A percentile compares a stretch with the other conserved stretches of the same genome.
Conservation (phyloP, 306 rosid species). For the Clitoria ternatea region DNA sequence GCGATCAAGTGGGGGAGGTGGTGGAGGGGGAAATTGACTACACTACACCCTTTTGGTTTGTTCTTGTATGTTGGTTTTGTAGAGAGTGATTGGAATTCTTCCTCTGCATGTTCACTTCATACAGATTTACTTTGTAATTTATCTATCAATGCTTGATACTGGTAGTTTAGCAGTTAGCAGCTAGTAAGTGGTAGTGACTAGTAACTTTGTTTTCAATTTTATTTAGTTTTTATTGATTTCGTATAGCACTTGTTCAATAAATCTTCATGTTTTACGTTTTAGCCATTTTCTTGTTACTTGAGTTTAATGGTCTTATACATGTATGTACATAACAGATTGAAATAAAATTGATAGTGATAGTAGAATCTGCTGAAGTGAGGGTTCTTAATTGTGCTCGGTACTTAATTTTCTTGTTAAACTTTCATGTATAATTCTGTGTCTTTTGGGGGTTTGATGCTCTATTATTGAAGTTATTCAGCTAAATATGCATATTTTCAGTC, state of each 20-base stretch:
- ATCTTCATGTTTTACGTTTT: conserved; percentile 4
- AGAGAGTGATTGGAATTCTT: conserved; percentile 20
- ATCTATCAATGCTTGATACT: conserved; percentile 23
- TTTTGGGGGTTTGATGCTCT: not conserved
- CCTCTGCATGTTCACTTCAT: conserved; percentile 1
- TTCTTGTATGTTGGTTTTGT: not conserved
- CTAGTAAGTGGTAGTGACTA: not conserved
- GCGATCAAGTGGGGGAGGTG: conserved; percentile 37
- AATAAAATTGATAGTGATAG: not conserved
- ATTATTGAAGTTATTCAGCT: not conserved
- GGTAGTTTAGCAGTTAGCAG: conserved; percentile 28
- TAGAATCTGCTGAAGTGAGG: not conserved
- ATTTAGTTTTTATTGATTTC: conserved; percentile 10
- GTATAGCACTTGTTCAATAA: conserved; percentile 32
- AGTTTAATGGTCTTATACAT: conserved; percentile 11
- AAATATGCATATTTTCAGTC: not conserved
- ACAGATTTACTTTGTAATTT: conserved; percentile 20
- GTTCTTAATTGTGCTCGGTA: not conserved
- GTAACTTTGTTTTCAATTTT: not conserved
- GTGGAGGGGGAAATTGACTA: not conserved
- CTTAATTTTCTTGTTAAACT: not conserved
- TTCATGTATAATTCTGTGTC: not conserved
- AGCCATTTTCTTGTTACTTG: conserved; percentile 19
- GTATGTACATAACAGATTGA: conserved; percentile 25
- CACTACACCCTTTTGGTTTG: conserved; percentile 4